Conservation (phyloP, 2,329 filamentous ascomycete genomes). For the Aspergillus caelatus region DNA sequence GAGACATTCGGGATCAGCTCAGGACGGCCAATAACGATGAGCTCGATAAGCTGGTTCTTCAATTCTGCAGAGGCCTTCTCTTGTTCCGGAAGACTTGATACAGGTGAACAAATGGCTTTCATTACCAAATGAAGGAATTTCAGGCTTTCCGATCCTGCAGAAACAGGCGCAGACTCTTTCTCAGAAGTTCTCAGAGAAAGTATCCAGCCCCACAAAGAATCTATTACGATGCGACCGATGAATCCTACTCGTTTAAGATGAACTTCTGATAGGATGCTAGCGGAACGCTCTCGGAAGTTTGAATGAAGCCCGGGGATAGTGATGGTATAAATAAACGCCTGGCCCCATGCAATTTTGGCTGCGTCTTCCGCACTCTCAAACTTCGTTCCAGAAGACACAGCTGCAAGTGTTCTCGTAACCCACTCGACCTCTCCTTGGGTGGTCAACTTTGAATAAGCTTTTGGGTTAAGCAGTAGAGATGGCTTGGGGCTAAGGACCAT, state of each 20-base stretch:
- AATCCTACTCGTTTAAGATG: constrained; percentile 63
- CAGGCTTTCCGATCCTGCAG: constrained; percentile 65
- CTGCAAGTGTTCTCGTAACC: constrained; percentile 70
- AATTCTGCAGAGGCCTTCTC: constrained; percentile 52
- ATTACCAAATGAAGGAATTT: constrained; percentile 63
- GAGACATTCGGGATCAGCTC: constrained; percentile 75
- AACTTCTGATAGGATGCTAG: constrained; percentile 62
- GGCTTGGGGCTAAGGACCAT: constrained; percentile 75
- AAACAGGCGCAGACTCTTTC: constrained; percentile 73
- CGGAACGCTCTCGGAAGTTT: constrained; percentile 65
- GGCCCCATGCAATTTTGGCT: constrained; percentile 74
- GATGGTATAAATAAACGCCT: constrained; percentile 79
- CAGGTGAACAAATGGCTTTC: constrained; percentile 44
- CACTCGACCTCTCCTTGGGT: constrained; percentile 76
- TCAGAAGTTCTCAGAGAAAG: constrained; percentile 68
- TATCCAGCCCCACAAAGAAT: constrained; percentile 81
- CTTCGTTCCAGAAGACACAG: constrained; percentile 60
- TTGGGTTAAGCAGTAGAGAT: constrained; percentile 82
- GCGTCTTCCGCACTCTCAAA: constrained; percentile 50
- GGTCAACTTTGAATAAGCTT: constrained; percentile 79
- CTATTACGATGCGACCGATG: constrained; percentile 66
- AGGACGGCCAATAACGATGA: constrained; percentile 76
- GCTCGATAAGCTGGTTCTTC: constrained; percentile 71
- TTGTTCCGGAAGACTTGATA: constrained; percentile 26
- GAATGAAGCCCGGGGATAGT: constrained; percentile 65